phyloP scores from a whole-genome alignment of 768 basidiomycete genomes.

The Sporobolomyces roseus region DNA sequence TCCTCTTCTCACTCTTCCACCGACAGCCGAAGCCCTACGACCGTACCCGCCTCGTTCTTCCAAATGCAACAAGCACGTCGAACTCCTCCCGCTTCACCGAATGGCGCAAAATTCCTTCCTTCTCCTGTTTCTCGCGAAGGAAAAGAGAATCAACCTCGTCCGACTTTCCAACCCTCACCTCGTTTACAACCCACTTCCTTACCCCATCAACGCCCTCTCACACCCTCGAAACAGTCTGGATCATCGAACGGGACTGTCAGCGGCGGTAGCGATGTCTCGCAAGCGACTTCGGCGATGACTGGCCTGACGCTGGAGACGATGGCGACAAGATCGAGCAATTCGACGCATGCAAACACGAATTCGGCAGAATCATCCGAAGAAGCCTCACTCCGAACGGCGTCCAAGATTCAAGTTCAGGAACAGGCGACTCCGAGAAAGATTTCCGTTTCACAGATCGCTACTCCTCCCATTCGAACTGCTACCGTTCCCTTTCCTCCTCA shows the following conservation, averaged over 20 bases:
- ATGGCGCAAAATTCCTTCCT: neutral
- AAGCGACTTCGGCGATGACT: neutral
- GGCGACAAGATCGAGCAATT: conserved; percentile 34
- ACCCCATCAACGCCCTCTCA: neutral
- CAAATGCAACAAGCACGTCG: conserved; percentile 12
- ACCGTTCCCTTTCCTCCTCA: neutral
- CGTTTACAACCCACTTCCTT: neutral
- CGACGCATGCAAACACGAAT: conserved; percentile 20
- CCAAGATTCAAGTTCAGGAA: neutral
- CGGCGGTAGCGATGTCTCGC: conserved; percentile 13
- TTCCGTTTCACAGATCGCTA: neutral
- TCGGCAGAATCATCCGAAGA: conserved; percentile 10
- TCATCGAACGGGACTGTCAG: neutral
- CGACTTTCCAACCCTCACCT: conserved; percentile 12
- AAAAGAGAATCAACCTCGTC: conserved; percentile 23
- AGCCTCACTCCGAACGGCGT: neutral
- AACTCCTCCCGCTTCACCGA: neutral
- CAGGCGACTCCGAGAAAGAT: neutral
- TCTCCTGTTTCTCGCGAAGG: neutral
- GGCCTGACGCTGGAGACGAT: conserved; percentile 30
- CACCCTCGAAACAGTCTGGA: no score
- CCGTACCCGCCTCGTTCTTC: conserved; percentile 32
- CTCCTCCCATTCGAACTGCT: neutral
- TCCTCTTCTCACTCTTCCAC: neutral
- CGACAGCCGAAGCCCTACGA: neutral